Evolutionary conservation across 495 filamentous ascomycete genomes (phyloP), one percentile per base, ranked within the genome.

Genomic region (Penicillium diatomitis): DNA sequence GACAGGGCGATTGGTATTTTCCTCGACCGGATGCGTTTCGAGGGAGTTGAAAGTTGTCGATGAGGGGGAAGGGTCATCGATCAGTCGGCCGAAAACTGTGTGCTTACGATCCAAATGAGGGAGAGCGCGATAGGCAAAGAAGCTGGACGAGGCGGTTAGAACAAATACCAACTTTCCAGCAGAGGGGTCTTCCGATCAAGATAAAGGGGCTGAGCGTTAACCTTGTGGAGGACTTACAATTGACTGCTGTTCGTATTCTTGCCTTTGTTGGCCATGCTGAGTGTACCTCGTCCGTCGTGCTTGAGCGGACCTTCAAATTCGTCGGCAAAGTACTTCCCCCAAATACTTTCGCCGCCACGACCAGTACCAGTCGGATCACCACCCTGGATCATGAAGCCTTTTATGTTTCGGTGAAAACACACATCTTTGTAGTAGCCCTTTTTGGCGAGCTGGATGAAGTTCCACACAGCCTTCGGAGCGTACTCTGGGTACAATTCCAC

Each of bases 241-340:
- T 98, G 92, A 47, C 78, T 84, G 33, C 85, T 88, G 59, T 98
- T 98, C 3, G 94, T 97, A 52, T 97, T 90, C 54, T 95, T 95
- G 30, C 92, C 92, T 56, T 98, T 98, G 57, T 98, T 98, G 32
- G 92, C 92, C 92, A 98, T 98, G 54, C 82, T 86, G 8, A 97
- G 54, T 1, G 92, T 75, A 2, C 92, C 92, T 4, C 92, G 69
- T 0, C 72, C 63, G 58, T 91, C 83, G 57, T 96, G 91, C 29
- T 80, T 80, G 32, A 89, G 59, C 0, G 92, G 94, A 0, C 90
- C 89, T 29, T 96, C 89, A 46, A 96, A 84, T 60, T 98, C 94
- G 64, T 98, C 92, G 31, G 83, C 73, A 61, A 98, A 98, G 50
- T 84, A 84, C 66, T 88, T 90, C 39, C 85, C 85, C 92, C 92